These are phyloP conservation scores for Sugiyamaella smithiae DNA, from an alignment of 805 yeast species.

Conservation along the genomic window DNA sequence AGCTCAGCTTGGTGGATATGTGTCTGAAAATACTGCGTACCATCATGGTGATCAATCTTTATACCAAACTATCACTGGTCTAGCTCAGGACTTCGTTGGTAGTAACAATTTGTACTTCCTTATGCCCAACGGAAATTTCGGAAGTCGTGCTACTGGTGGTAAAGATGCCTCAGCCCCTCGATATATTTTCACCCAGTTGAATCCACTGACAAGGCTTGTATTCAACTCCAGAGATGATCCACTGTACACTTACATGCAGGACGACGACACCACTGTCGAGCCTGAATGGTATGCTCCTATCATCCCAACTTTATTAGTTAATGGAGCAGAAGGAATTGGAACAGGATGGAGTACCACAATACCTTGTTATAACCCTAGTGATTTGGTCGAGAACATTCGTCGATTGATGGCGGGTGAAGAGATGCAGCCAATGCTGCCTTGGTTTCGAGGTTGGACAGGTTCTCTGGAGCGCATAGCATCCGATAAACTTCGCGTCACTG, in stretches of 20 bases:
- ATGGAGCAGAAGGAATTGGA: constrained; percentile 97
- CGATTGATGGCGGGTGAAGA: constrained; percentile 72
- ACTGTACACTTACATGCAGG: constrained; percentile 74
- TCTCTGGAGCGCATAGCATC: constrained; percentile 53
- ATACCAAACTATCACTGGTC: constrained; percentile 83
- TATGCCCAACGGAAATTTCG: constrained; percentile 92
- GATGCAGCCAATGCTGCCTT: constrained; percentile 73
- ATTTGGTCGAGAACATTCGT: constrained; percentile 70
- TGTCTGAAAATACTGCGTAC: constrained; percentile 84
- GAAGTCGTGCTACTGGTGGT: constrained; percentile 95
- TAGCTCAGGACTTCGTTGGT: constrained; percentile 95
- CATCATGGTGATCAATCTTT: constrained; percentile 94
- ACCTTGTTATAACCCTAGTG: constrained; percentile 86
- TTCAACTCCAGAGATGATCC: constrained; percentile 81
- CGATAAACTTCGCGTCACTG: constrained; percentile 75
- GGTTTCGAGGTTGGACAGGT: constrained; percentile 97
- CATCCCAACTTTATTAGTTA: constrained; percentile 91
- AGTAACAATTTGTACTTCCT: constrained; percentile 82
- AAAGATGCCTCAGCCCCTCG: constrained; percentile 98
- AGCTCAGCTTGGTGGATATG: constrained; percentile 85
- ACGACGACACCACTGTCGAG: constrained; percentile 90
- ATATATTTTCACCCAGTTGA: constrained; percentile 86
- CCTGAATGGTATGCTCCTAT: constrained; percentile 95
- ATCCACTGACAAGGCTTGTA: constrained; percentile 67
- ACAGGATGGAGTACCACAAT: constrained; percentile 97